Conservation (phyloP, 2,329 filamentous ascomycete species). For the Aspergillus eucalypticola region DNA sequence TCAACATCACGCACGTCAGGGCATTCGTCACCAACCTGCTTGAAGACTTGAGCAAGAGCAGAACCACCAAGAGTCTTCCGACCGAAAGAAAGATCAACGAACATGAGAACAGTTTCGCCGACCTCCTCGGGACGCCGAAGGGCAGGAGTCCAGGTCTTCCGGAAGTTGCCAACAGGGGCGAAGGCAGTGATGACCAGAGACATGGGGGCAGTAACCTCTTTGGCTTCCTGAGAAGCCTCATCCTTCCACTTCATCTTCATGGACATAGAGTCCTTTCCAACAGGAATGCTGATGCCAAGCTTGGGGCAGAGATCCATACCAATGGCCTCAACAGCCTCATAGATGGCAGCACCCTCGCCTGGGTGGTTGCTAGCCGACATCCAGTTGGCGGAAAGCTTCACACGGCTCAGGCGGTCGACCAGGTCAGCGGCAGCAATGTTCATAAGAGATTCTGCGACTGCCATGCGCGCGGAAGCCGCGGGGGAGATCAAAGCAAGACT, state of each 20-base stretch:
- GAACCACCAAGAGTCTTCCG: conserved; percentile 85
- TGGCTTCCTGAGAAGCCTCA: conserved; percentile 62
- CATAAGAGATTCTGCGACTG: conserved; percentile 88
- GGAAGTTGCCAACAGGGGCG: conserved; percentile 75
- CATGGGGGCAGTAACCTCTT: conserved; percentile 88
- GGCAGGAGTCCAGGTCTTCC: conserved; percentile 91
- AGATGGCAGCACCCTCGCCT: conserved; percentile 87
- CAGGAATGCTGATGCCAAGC: conserved; percentile 89
- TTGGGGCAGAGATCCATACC: conserved; percentile 89
- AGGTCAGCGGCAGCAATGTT: conserved; percentile 83
- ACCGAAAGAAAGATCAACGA: conserved; percentile 83
- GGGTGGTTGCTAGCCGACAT: conserved; percentile 96
- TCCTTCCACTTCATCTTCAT: conserved; percentile 98
- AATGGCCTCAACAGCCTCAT: conserved; percentile 90
- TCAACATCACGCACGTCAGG: conserved; percentile 84
- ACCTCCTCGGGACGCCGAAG: conserved; percentile 81
- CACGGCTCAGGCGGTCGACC: conserved; percentile 70
- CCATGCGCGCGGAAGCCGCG: conserved; percentile 91
- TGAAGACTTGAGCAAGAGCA: conserved; percentile 84
- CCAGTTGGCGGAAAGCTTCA: conserved; percentile 95
- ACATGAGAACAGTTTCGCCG: conserved; percentile 83
- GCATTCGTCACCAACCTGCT: conserved; percentile 77
- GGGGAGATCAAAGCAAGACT: conserved; percentile 85
- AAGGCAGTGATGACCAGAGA: conserved; percentile 92
- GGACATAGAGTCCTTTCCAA: conserved; percentile 96